A percentile compares a stretch with the other conserved stretches of the same genome.
Conservation (phyloP, 805 yeast genomes). For the Wickerhamiella australiensis region DNA sequence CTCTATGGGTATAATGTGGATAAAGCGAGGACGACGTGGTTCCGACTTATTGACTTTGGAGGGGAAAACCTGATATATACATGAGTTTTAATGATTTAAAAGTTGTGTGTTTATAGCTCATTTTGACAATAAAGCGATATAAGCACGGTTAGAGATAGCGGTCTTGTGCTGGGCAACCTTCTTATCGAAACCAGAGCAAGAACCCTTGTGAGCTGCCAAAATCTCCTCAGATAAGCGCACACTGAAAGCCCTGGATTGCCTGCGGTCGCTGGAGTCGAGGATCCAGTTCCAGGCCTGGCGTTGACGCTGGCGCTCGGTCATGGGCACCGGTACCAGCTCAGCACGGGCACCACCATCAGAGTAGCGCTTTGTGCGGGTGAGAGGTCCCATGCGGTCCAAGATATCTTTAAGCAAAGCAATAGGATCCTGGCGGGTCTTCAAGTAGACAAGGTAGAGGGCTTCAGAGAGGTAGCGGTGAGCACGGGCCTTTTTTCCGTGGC, state of each 20-base stretch:
- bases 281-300: slow-evolving; percentile 88
- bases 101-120: too few species aligned
- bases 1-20: too few species aligned
- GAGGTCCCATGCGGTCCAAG: slow-evolving; percentile 72
- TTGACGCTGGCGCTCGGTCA: slow-evolving; percentile 68
- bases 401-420: slow-evolving; percentile 60
- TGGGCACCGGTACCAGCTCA: slow-evolving; percentile 67
- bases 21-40: too few species aligned
- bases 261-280: slow-evolving; percentile 66
- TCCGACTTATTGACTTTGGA: too few species aligned
- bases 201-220: slow-evolving; percentile 61
- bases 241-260: slow-evolving; percentile 67
- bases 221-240: slow-evolving; percentile 90
- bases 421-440: slow-evolving; percentile 68
- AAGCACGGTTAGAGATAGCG: slow-evolving; percentile 83
- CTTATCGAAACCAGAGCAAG: slow-evolving; percentile 73
- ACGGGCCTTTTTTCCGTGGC: slow-evolving; percentile 72
- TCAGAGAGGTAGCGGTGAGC: slow-evolving; percentile 64
- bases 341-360: slow-evolving; percentile 81
- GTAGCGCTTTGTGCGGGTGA: slow-evolving; percentile 62
- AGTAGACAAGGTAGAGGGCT: slow-evolving; percentile 68
- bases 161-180: slow-evolving; percentile 69
- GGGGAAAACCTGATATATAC: too few species aligned
- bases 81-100: too few species aligned
- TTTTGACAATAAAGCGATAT: slow-evolving; percentile 34